A percentile compares a stretch with the other conserved stretches of the same genome.
Evolutionary conservation across 1,284 basidiomycete species (phyloP).

Genomic region (Xerocomus minutiporus): DNA sequence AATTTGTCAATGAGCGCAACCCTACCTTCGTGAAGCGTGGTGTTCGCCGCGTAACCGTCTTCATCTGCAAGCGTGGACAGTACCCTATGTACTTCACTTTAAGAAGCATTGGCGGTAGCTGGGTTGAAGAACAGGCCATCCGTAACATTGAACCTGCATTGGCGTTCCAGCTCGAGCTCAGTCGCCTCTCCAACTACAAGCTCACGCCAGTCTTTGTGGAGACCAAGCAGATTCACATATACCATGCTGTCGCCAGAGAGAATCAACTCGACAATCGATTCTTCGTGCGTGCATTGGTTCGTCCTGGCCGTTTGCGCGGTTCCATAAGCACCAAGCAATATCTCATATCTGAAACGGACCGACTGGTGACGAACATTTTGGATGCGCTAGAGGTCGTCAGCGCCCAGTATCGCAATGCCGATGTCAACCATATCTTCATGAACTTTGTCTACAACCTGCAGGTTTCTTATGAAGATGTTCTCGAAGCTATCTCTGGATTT

Average conservation of each 20-base stretch:
- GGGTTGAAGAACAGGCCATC: constrained; percentile 95
- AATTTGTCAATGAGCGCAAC: constrained; percentile 72
- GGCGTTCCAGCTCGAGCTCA: constrained; percentile 97
- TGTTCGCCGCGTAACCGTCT: constrained; percentile 87
- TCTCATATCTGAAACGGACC: constrained; percentile 96
- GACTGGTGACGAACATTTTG: constrained; percentile 90
- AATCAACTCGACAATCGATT: constrained; percentile 97
- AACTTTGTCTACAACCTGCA: constrained; percentile 97
- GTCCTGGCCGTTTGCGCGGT: constrained; percentile 90
- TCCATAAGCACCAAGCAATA: constrained; percentile 94
- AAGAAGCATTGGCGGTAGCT: constrained; percentile 69
- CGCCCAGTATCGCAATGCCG: constrained; percentile 82
- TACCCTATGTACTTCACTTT: constrained; percentile 97
- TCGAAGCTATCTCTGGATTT: constrained; percentile 94
- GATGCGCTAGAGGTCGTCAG: constrained; percentile 93
- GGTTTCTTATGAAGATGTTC: constrained; percentile 93
- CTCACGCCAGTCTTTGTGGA: constrained; percentile 91
- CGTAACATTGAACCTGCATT: constrained; percentile 98
- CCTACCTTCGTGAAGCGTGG: constrained; percentile 68
- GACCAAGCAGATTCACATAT: constrained; percentile 94
- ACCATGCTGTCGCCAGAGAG: constrained; percentile 92
- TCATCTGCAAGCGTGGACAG: constrained; percentile 87
- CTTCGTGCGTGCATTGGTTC: constrained; percentile 95
- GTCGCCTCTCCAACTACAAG: constrained; percentile 95
- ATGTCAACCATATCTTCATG: constrained; percentile 96